Conservation (phyloP, 2,329 filamentous ascomycete species). For the Alternaria dauci region DNA sequence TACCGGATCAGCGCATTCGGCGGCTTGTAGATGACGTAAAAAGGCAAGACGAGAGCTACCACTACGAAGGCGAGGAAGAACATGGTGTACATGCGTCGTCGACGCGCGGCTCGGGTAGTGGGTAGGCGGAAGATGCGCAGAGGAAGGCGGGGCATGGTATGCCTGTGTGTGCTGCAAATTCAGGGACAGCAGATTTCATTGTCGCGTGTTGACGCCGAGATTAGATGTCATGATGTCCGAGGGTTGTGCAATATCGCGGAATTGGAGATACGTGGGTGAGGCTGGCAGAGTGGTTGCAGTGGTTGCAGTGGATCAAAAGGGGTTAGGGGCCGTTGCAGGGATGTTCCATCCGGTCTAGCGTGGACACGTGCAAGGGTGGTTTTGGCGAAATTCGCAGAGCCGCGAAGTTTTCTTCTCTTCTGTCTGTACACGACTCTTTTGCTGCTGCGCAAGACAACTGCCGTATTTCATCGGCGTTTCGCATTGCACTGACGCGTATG, state of each 20-base stretch:
- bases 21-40: slow-evolving; percentile 82
- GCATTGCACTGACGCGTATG: background rate
- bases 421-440: background rate
- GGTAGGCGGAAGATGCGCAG: slow-evolving; percentile 49
- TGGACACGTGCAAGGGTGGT: slow-evolving; percentile 20
- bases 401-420: slow-evolving; percentile 3
- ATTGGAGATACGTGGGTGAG: background rate
- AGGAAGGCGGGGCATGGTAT: slow-evolving; percentile 38
- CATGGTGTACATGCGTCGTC: slow-evolving; percentile 50
- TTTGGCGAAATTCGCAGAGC: slow-evolving; percentile 14
- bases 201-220: background rate
- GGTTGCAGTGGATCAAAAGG: slow-evolving; percentile 10
- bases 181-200: background rate
- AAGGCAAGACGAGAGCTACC: slow-evolving; percentile 44
- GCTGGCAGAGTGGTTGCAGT: slow-evolving; percentile 3
- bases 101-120: slow-evolving; percentile 48
- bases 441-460: background rate
- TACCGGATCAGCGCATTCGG: slow-evolving; percentile 74
- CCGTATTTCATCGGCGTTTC: background rate
- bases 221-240: background rate
- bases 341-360: slow-evolving; percentile 16
- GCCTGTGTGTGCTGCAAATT: background rate
- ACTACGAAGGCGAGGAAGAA: slow-evolving; percentile 39
- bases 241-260: background rate
- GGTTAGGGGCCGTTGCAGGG: slow-evolving; percentile 19